phyloP scores from a whole-genome alignment of 2,329 filamentous ascomycete genomes.

The Tolypocladium sp. region DNA sequence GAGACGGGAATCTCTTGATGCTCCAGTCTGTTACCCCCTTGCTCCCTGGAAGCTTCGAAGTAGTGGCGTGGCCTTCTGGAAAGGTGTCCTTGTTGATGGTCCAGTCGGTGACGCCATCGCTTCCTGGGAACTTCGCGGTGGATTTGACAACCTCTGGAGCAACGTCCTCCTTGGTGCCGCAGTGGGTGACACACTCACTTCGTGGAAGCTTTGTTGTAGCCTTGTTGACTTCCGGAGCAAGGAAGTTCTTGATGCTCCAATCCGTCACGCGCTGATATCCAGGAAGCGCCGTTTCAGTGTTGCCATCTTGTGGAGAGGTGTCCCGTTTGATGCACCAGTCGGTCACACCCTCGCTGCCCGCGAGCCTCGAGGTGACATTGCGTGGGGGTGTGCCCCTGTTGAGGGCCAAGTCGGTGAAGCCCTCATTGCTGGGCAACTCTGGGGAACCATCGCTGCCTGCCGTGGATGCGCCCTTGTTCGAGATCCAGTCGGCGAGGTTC shows the following conservation, averaged over 20 bases:
- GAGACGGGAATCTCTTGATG: background rate
- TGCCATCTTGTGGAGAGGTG: background rate
- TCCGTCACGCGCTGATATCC: background rate
- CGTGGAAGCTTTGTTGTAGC: background rate
- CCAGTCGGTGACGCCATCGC: background rate
- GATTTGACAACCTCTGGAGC: background rate
- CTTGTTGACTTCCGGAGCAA: background rate
- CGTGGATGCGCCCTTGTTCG: background rate
- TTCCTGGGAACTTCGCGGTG: background rate
- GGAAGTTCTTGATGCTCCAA: background rate
- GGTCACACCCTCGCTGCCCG: background rate
- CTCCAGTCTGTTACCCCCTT: conserved; percentile 4
- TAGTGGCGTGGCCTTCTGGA: background rate
- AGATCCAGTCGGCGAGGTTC: background rate
- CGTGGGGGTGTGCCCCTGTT: background rate
- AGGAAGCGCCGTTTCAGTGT: background rate
- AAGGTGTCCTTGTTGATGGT: background rate
- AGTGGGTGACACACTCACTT: no score
- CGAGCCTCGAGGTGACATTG: background rate
- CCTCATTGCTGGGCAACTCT: background rate
- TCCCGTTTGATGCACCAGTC: background rate
- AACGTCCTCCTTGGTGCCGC: background rate
- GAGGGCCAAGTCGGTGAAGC: no score
- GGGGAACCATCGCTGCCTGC: background rate
- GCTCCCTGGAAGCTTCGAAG: conserved; percentile 3